A percentile compares a stretch with the other conserved stretches of the same genome.
Evolutionary conservation across 225 moss, liverwort and hornwort genomes (phyloP).

Genomic region (Straminergon stramineum): DNA sequence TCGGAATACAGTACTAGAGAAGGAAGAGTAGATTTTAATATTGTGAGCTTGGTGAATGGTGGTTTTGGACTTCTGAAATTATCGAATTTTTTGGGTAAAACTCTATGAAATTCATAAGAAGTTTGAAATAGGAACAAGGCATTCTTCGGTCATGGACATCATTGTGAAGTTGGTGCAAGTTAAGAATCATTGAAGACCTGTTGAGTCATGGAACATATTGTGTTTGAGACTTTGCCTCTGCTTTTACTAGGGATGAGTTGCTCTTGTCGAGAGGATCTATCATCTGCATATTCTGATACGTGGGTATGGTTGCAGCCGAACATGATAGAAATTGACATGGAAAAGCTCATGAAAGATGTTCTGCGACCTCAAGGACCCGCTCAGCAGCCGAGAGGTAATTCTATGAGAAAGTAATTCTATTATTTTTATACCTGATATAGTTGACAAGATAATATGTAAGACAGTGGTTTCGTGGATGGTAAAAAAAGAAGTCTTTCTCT

Average conservation of each 20-base stretch:
- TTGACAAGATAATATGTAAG: neutral
- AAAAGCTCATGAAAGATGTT: conserved; percentile 64
- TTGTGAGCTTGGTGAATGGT: neutral
- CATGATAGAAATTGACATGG: conserved; percentile 62
- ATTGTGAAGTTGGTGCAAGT: neutral
- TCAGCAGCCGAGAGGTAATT: conserved; percentile 10
- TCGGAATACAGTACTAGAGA: neutral
- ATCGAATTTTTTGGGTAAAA: neutral
- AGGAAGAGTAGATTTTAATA: neutral
- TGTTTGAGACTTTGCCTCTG: neutral
- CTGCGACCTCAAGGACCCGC: conserved; percentile 16
- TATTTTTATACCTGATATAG: neutral
- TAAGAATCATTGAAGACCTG: neutral
- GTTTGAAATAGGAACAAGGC: neutral
- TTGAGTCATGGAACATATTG: neutral
- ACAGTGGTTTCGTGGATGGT: neutral
- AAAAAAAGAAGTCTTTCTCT: neutral
- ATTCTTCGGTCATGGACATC: neutral
- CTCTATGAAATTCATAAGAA: neutral
- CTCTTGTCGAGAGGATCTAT: neutral
- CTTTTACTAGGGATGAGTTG: neutral
- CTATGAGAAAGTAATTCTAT: neutral
- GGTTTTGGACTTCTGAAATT: neutral
- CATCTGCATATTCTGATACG: neutral
- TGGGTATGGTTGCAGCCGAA: conserved; percentile 57